Percentiles rank a stretch among this genome's conserved stretches.
Evolutionary conservation across 768 basidiomycete genomes (phyloP).

Genomic region (Kwoniella mangroviensis): DNA sequence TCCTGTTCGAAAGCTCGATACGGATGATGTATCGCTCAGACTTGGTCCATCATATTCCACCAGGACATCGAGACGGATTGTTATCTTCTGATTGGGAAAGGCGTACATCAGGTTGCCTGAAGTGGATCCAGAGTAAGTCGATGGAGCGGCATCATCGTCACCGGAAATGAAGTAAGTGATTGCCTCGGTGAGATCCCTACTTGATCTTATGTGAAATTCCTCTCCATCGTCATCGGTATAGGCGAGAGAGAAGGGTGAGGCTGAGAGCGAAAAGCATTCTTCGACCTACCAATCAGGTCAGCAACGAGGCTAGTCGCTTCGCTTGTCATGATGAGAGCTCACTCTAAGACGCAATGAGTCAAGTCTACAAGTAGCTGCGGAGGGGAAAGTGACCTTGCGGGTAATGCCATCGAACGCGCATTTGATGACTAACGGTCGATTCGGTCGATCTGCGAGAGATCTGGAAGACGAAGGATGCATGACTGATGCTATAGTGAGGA

Average conservation of each 20-base stretch:
- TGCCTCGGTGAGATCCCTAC: slow-evolving; percentile 80
- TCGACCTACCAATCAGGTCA: slow-evolving; percentile 67
- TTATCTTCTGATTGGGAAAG: slow-evolving; percentile 69
- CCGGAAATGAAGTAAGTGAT: slow-evolving; percentile 83
- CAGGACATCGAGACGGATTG: slow-evolving; percentile 72
- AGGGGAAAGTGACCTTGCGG: slow-evolving; percentile 78
- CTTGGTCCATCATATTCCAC: slow-evolving; percentile 91
- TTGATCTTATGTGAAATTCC: slow-evolving; percentile 66
- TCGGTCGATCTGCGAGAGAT: slow-evolving; percentile 62
- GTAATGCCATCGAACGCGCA: slow-evolving; percentile 75
- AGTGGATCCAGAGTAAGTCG: slow-evolving; percentile 68
- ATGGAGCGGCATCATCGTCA: slow-evolving; percentile 70
- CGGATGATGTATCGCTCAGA: slow-evolving; percentile 83
- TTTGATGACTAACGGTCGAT: slow-evolving; percentile 79
- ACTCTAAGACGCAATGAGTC: slow-evolving; percentile 76
- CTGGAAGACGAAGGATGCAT: neutral
- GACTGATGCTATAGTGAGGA: neutral
- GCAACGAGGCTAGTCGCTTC: too few relatives aligned
- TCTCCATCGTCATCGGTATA: slow-evolving; percentile 87
- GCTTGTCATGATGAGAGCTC: slow-evolving; percentile 39
- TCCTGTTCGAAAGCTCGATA: slow-evolving; percentile 76
- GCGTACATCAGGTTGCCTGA: neutral
- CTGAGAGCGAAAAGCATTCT: slow-evolving; percentile 76
- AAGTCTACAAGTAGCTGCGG: slow-evolving; percentile 78
- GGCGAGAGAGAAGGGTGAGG: slow-evolving; percentile 71